phyloP scores from a whole-genome alignment of 805 yeast genomes.

The Lipomyces japonicus region DNA sequence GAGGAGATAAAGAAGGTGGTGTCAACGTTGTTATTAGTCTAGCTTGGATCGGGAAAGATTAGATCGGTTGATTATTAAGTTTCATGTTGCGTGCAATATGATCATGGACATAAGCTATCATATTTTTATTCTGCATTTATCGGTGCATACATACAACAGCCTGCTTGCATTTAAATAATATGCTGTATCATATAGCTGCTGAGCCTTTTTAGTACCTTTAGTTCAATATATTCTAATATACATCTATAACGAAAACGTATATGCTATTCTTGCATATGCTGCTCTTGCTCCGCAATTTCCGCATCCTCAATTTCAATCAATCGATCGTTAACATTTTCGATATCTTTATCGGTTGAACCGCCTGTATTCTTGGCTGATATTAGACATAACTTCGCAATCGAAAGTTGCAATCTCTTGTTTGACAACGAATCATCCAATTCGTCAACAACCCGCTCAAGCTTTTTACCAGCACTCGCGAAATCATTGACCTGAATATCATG shows the following conservation, averaged over 20 bases:
- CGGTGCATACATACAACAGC: not conserved
- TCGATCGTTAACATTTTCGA: not conserved
- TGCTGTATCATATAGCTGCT: too few relatives aligned
- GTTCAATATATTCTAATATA: too few relatives aligned
- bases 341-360: not conserved
- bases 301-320: not conserved
- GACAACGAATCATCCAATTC: conserved; percentile 43
- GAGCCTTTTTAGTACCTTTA: too few relatives aligned
- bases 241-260: too few relatives aligned
- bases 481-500: conserved; percentile 52
- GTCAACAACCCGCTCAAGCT: conserved; percentile 45
- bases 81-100: not conserved
- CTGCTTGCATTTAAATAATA: too few relatives aligned
- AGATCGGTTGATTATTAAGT: not conserved
- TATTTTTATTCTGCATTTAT: not conserved
- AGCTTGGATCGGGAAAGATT: conserved; percentile 22
- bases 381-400: conserved; percentile 67
- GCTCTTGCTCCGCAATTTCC: not conserved
- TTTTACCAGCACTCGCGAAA: conserved; percentile 49
- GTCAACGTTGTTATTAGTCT: conserved; percentile 26
- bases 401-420: conserved; percentile 55
- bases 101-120: not conserved
- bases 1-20: conserved; percentile 16
- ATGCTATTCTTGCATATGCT: not conserved
- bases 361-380: conserved; percentile 41